Evolutionary conservation across 2,329 filamentous ascomycete species (phyloP), one percentile per base, ranked within the genome.

Genomic region (Cercospora zeina): DNA sequence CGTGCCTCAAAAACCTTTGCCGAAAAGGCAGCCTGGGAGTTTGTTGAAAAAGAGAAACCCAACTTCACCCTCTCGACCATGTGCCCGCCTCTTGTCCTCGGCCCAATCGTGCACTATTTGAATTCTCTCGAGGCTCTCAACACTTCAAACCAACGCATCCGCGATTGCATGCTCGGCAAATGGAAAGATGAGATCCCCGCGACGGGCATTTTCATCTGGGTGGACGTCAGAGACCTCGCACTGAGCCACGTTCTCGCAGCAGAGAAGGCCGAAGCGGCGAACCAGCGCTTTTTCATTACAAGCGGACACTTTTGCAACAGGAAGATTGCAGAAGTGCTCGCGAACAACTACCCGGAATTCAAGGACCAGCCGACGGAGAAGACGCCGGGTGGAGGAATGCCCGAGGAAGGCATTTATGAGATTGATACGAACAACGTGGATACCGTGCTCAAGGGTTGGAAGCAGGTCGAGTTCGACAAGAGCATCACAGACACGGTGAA

Each of bases 131-230:
- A 85, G n/a, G 77, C 78, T 1, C 78, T 92, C 65, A 93, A 92
- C 76, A 89, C 88, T 1, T 90, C 88, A 14, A 91, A 91, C 72
- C 82, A 86, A 67, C 83, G 87, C 13, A 82, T 91, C 30, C 42
- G 62, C 10, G 81, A 87, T 64, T 75, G 89, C 56, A 80, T 88
- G 27, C 82, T 80, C 6, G 89, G 89, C 19, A 82, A 83, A 62
- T 82, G 79, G 73, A 86, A 84, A 66, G 77, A 83, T 1, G 78
- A 80, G 16, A 80, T 89, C 5, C 79, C 83, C 0, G 79, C 85
- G 0, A 88, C 85, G 0, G 65, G 65, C 30, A 63, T 58, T 3
- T 68, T 62, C 58, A 67, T 68, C 45, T 70, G 66, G 65, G 67
- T 70, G 14, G 68, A 70, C n/a, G 68, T 70, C 3, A 64, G 68